Evolutionary conservation across 169 alveolate genomes (phyloP), one percentile per base, ranked within the genome.

Genomic region (Neospora caninum): DNA sequence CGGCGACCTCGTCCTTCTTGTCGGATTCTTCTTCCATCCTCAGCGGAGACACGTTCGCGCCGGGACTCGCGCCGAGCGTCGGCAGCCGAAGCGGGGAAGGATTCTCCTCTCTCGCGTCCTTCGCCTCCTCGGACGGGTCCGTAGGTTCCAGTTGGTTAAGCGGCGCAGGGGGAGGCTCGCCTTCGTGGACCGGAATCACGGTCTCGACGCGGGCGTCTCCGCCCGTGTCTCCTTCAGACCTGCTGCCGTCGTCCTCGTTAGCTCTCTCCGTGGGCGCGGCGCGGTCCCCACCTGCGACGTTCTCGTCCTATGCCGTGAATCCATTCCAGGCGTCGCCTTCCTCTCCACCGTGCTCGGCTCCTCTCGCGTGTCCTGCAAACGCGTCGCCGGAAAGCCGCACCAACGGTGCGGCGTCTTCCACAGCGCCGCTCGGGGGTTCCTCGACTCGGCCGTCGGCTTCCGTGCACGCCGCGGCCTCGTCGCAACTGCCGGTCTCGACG

Each of bases 21-120:
- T 78, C 86, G 29, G 86, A 78, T 25, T 20, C 49, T 2, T 78
- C 86, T 18, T 78, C 86, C 10, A n/a, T 78, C 27, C 86, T 78
- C 86, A 78, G 86, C 20, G 86, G 49, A n/a, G 86, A 78, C 20
- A 78, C 86, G 49, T 78, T 36, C 86, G 86, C 86, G 7, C 86
- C 86, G 18, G 86, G 86, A 20, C 29, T 78, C 7, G 73, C 73
- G 73, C 73, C 86, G 29, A 78, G 86, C 31, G 39, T 10, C 4
- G 49, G 49, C 41, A 38, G 86, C 39, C 7, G 86, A 13, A n/a
- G 86, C 39, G 45, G 86, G 27, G 39, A n/a, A 78, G 86, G 45
- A 2, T 78, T 6, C 45, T 13, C 45, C 39, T 78, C 86, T 20
- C 1, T 78, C 39, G 22, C 86, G 2, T 78, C 45, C 43, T 78